Conservation (phyloP, 2,329 filamentous ascomycete species). For the Aspergillus bombycis region DNA sequence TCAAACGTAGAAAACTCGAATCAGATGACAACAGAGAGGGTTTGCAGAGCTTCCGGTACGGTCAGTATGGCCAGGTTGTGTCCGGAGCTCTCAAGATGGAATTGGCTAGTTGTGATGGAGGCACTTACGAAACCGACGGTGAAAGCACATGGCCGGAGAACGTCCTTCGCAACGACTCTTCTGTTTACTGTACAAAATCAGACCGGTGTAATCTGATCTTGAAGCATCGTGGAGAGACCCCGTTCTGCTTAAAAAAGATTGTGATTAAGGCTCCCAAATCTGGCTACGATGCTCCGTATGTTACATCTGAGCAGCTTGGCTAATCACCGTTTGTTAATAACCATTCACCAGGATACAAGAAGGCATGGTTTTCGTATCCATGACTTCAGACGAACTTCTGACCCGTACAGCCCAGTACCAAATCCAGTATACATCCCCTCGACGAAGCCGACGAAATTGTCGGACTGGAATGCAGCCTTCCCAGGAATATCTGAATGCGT, state of each 20-base stretch:
- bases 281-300: constrained; percentile 86
- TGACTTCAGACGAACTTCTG: constrained; percentile 77
- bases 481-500: constrained; percentile 43
- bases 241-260: constrained; percentile 82
- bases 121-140: constrained; percentile 60
- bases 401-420: constrained; percentile 74
- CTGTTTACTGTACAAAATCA: constrained; percentile 89
- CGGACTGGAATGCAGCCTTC: constrained; percentile 39
- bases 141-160: constrained; percentile 72
- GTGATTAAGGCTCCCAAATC: constrained; percentile 82
- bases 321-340: constrained; percentile 35
- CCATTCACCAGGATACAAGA: constrained; percentile 72
- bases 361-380: constrained; percentile 88
- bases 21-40: constrained; percentile 58
- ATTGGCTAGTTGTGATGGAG: constrained; percentile 86
- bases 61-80: constrained; percentile 83
- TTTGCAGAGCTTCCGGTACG: constrained; percentile 71
- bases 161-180: constrained; percentile 77
- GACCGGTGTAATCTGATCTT: constrained; percentile 85
- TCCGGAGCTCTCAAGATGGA: constrained; percentile 82
- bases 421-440: constrained; percentile 62
- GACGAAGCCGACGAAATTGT: constrained; percentile 32
- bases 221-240: constrained; percentile 75
- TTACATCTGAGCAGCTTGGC: constrained; percentile 27
- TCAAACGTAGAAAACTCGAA: constrained; percentile 73